Evolutionary conservation across 1,284 basidiomycete species (phyloP), one percentile per base, ranked within the genome.

Genomic region (Athelia psychrophila): DNA sequence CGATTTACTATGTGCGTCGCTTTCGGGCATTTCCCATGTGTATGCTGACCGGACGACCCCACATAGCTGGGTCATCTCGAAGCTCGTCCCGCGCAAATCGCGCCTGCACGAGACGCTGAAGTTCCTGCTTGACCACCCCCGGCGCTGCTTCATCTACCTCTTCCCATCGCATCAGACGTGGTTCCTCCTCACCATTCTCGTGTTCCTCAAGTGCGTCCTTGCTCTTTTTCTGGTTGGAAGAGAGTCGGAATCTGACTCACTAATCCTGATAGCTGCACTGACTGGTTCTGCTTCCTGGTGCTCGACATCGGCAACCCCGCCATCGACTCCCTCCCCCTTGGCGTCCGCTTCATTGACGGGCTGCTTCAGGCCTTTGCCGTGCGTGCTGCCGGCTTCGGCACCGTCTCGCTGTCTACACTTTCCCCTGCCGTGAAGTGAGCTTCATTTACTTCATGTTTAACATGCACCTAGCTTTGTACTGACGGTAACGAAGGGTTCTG

Each of bases 101-200:
- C 79, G 84, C 1, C 60, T 81, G 0, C 78, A 85, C 53, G 93
- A 97, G 70, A 94, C 94, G 0, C 74, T 97, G 2, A 86, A 87
- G 53, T 99, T 99, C 68, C 77, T 99, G 5, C 80, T 99, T 18
- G 95, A 98, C 64, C 96, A 98, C 64, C 96, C 96, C n/a, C 83
- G 95, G 22, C 83, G 95, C 57, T 94, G 96, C 72, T 98, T 93
- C 65, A 85, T 96, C 40, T 95, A 97, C 67, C 81, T 99, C 6
- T 98, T 99, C 63, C 96, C 96, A 0, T 88, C 93, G 0, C 91
- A 94, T 58, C 95, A 98, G 65, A 98, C 95, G 2, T 96, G 94
- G 93, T 93, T 95, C 60, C 80, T 98, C 15, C 58, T 93, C 1
- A 79, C 81, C 1, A 60, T 97, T 42, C 67, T 90, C 0, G 40